phyloP scores from a whole-genome alignment of 257 asterid species.

The Solanum megistacrolobum region DNA sequence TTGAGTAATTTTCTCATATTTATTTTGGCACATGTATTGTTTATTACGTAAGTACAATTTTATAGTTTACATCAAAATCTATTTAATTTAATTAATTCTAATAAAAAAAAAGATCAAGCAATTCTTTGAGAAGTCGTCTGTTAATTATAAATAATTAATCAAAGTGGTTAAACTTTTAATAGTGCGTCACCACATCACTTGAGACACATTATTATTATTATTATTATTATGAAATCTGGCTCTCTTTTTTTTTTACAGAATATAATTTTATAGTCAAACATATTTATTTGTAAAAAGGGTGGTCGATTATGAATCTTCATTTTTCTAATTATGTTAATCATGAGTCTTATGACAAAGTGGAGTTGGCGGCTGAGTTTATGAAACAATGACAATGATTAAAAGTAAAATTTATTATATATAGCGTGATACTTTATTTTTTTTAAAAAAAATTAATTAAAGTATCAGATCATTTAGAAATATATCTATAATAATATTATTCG shows the following conservation, averaged over 20 bases:
- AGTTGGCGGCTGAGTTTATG: neutral
- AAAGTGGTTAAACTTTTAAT: neutral
- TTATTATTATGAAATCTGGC: neutral
- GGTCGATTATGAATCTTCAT: neutral
- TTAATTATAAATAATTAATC: neutral
- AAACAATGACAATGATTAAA: neutral
- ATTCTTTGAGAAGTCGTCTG: neutral
- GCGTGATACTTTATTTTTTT: neutral
- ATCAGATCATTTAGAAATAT: no score
- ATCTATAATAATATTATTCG: neutral
- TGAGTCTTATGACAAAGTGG: neutral
- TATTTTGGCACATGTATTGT: neutral
- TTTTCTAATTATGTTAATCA: neutral
- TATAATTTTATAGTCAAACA: neutral
- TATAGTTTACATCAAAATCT: neutral
- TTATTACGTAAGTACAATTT: neutral
- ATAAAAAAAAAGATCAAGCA: neutral
- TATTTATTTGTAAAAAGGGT: neutral
- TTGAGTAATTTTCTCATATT: neutral
- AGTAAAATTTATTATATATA: neutral
- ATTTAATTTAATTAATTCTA: neutral
- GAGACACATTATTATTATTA: neutral
- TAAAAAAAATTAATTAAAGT: no score
- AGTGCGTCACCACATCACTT: constrained; percentile 4
- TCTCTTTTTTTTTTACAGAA: neutral